Base-by-base conservation (phyloP, 805 yeast species). In the Ogataea saltuana region DNA sequence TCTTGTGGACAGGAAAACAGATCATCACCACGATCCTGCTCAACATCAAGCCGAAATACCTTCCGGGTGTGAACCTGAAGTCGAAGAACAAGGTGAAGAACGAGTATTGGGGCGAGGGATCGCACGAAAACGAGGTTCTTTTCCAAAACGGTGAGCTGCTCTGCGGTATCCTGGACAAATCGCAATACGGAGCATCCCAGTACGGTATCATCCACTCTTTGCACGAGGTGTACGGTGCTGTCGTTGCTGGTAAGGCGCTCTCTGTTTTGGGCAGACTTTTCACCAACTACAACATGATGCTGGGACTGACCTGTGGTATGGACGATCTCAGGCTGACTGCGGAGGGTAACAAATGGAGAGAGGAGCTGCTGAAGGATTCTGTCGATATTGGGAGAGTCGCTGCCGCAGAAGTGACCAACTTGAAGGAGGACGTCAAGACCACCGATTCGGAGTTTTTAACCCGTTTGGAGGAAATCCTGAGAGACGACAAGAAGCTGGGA, bases 271-370 rank as follows among this genome's bases (percentile, higher is more conserved):
- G 99, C 51, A 78, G 99, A 59, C 74, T 93, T 42, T 91, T 95
- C 70, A 95, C 99, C 17, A 88, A 87, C 65, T 93, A 88, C 66
- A 89, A 85, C 59, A 90, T 85, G 78, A 76, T 81, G 71, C 85
- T 88, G 45, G 98, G 97, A 1, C 87, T 93, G 63, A 93, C 99
- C 6, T 93, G 99, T 82, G 99, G 99, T 77, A 95, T 93, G 99
- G 99, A 93, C 65, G 99, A 93, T 71, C 75, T 93, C 65, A 80
- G 96, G 63, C 76, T 95, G 55, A 93, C 98, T 17, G 78, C 67
- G 3, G 96, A 88, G 56, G 99, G 99, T 62, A 90, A 95, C 64
- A 60, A 74, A 47, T 83, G 95, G 91, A 82, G 99, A 74, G 69
- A 70, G 11, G 95, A 88, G 47, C 86, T 93, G 49, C 75, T 95